Conservation (phyloP, 306 rosid species). For the Elaeagnus macrophylla region DNA sequence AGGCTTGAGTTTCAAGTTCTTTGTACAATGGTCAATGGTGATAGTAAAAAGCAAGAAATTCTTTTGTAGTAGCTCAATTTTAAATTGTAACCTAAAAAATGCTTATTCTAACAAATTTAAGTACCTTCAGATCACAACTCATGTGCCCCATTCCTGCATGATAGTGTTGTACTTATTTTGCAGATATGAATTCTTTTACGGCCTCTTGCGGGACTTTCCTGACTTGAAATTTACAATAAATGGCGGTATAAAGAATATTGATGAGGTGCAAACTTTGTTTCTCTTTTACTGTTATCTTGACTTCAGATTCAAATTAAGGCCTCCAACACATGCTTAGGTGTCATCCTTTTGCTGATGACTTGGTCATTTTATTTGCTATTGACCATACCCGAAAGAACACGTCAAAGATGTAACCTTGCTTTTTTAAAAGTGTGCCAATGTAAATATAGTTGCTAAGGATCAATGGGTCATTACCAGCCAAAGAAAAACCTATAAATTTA, state of each 20-base stretch:
- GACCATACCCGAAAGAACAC: too few relatives aligned
- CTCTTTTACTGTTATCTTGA: constrained; percentile 2
- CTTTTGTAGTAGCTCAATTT: not conserved
- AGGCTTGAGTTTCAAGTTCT: not conserved
- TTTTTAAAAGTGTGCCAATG: too few relatives aligned
- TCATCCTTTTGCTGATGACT: too few relatives aligned
- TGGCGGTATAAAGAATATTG: constrained; percentile 75
- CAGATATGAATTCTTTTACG: constrained; percentile 91
- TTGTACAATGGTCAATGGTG: not conserved
- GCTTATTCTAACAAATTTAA: not conserved
- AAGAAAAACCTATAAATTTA: too few relatives aligned
- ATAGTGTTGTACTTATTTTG: constrained; percentile 12
- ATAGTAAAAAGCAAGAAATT: not conserved
- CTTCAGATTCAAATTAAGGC: too few relatives aligned
- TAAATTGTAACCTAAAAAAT: not conserved
- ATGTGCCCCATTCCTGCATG: constrained; percentile 1
- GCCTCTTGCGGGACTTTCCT: constrained; percentile 91
- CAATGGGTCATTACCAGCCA: too few relatives aligned
- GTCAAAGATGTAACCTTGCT: too few relatives aligned
- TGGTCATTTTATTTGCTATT: too few relatives aligned
- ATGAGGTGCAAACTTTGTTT: constrained; percentile 60
- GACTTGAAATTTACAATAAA: constrained; percentile 91
- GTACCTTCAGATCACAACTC: not conserved
- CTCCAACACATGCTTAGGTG: not conserved
- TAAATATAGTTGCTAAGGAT: too few relatives aligned